Evolutionary conservation across 352 stramenopile genomes (phyloP).

Genomic region (Pythium scleroteichum): DNA sequence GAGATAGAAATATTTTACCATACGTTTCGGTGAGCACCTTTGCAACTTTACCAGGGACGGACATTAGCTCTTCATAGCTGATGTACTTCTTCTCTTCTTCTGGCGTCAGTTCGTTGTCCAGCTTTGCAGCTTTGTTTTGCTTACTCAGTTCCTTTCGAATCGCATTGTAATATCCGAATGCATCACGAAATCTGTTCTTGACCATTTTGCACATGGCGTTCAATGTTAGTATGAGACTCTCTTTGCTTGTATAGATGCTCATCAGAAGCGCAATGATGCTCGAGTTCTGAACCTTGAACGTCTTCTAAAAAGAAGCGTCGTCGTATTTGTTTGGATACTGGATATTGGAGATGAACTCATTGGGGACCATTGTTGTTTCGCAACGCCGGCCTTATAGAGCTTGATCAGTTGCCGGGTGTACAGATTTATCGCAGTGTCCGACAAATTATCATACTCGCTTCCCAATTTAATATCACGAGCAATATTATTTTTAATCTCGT

Average conservation of each 20-base stretch:
- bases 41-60: conserved; percentile 14
- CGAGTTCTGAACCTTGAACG: conserved; percentile 25
- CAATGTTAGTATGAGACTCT: conserved; percentile 24
- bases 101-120: conserved; percentile 28
- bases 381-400: no score
- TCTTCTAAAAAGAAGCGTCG: conserved; percentile 20
- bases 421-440: no score
- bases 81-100: conserved; percentile 25
- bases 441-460: no score
- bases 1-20: conserved; percentile 22
- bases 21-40: conserved; percentile 19
- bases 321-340: conserved; percentile 17
- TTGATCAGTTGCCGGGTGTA: no score
- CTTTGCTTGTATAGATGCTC: conserved; percentile 22
- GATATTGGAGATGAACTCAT: no score
- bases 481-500: no score
- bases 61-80: conserved; percentile 26
- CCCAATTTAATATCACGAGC: no score
- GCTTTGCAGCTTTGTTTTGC: conserved; percentile 28
- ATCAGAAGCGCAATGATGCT: conserved; percentile 20
- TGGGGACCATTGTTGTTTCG: no score
- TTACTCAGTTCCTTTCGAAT: conserved; percentile 30
- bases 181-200: conserved; percentile 16
- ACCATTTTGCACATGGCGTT: conserved; percentile 26
- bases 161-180: conserved; percentile 26